Conservation (phyloP, 2,329 filamentous ascomycete species). For the Colletotrichum horii region DNA sequence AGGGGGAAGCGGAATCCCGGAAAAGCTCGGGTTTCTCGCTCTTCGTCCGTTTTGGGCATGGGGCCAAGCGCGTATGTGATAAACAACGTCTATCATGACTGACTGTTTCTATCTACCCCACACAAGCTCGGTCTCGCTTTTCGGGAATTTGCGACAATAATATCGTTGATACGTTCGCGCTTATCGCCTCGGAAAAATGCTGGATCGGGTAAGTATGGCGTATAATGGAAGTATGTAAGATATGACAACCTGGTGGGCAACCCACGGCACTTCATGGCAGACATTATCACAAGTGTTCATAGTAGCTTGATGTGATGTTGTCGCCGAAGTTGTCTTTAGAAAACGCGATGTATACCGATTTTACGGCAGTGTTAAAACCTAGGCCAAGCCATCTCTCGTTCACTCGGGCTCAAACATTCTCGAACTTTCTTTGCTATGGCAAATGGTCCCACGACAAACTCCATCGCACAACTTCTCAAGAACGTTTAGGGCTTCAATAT, state of each 20-base stretch:
- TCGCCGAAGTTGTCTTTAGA: background rate
- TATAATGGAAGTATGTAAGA: background rate
- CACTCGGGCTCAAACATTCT: background rate
- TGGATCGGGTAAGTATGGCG: background rate
- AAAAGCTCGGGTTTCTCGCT: background rate
- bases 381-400: background rate
- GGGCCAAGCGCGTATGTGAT: background rate
- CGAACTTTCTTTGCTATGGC: background rate
- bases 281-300: background rate
- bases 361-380: background rate
- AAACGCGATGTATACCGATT: background rate
- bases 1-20: rapidly evolving
- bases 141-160: background rate
- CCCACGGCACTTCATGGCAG: background rate
- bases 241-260: background rate
- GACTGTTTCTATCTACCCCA: background rate
- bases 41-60: background rate
- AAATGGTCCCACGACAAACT: background rate
- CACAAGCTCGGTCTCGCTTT: background rate
- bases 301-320: background rate
- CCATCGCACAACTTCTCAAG: background rate
- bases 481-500: background rate
- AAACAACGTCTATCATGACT: background rate
- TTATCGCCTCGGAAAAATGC: background rate
- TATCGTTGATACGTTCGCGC: background rate